Evolutionary conservation across 176 grass and related monocot genomes (phyloP), one percentile per base, ranked within the genome.

Genomic region (Areca catechu): DNA sequence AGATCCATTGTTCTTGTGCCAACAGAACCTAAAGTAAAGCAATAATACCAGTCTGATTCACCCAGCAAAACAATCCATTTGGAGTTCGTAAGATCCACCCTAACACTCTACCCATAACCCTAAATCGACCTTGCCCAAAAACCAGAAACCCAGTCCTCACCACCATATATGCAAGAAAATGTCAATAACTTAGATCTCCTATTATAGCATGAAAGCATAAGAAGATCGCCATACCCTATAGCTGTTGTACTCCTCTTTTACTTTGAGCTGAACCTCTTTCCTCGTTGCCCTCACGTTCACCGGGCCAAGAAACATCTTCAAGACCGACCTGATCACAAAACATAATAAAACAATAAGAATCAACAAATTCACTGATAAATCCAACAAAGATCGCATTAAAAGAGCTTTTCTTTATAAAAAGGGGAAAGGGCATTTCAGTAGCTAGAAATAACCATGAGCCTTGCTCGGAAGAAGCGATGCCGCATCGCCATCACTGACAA

Each of bases 201-300:
- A 66, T 12, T 30, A 17, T 50, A 19, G 19, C 43, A 71, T 48
- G 21, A 50, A 29, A 56, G 50, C 12, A 64, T 43, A 68, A 76
- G 15, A 58, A 2, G 15, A 22, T 24, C 34, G 69, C 1, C 80
- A 72, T 92, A 97, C 93, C 74, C 88, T 88, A 68, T 97, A 97
- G 72, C 75, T 92, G 60, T 92, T 97, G 58, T 97, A 92, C 71
- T 97, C 93, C 64, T 97, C 83, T 65, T 97, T 97, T 81, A 97
- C 93, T 66, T 92, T 91, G 58, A 98, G 84, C 79, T 92, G 93
- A 34, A 98, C 83, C 30, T 98, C 93, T 51, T 98, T 98, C 63
- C 86, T 83, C 25, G 54, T 62, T 4, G 93, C 93, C 22, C 72
- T 83, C 50, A 98, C 76, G 73, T 98, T 98, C 52, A 98, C 65